Base-by-base conservation (phyloP, 2,329 filamentous ascomycete species). In the Diplocarpon rosae region DNA sequence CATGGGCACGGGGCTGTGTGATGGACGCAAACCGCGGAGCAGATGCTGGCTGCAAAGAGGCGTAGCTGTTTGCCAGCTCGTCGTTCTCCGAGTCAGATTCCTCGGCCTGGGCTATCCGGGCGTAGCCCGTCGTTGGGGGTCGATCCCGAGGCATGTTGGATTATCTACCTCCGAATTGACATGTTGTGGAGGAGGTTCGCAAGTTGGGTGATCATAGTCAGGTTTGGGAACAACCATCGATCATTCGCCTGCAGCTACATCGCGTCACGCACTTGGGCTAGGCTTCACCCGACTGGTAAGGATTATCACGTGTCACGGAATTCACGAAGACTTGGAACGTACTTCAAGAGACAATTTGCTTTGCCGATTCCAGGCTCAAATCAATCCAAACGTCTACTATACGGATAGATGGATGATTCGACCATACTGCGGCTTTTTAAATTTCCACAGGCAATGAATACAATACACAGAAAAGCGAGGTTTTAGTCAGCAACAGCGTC, bases 81-180 rank as follows among this genome's bases (percentile, higher is more conserved):
- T 83, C 78, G 45, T 81, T 51, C 43, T 50, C 50, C 15, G 80
- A 83, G 46, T 83, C 78, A 59, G 82, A 72, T 55, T 82, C 78
- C 60, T 89, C 85, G 55, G 84, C 85, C 66, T 92, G 85, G 51
- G 85, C 81, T 47, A 92, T 79, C 60, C 83, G 83, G 65, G 87
- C 85, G 67, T 92, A 92, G 64, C 85, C 85, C 52, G 85, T 89
- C 35, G 82, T 85, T 47, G 82, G 73, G 50, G 82, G 84, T 48
- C 60, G 50, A 43, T 52, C 55, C 50, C 52, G 57, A 33, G 54
- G 57, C 59, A 62, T 61, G 14, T 14, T 49, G 38, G 10, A 36
- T 39, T 14, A 29, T 39, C 16, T 47, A 42, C 30, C 37, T 31
- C 32, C 16, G 28, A 14, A 28, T 46, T 34, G 33, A 37, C 47